Conservation (phyloP, 306 rosid species). For the Sophora flavescens region DNA sequence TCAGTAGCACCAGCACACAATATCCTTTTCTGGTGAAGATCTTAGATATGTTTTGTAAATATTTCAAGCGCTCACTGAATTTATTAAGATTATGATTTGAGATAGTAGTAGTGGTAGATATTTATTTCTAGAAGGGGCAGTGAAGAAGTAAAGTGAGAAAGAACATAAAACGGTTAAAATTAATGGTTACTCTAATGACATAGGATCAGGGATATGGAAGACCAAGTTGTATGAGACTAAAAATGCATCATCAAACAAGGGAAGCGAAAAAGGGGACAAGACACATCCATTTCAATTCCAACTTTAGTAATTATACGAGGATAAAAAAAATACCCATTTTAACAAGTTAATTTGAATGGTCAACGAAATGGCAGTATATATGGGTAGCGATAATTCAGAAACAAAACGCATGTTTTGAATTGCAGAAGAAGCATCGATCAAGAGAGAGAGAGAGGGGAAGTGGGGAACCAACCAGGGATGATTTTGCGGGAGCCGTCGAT, state of each 20-base stretch:
- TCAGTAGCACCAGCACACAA: not conserved
- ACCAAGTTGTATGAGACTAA: slow-evolving; percentile 17
- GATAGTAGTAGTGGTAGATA: not conserved
- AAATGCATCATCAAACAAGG: slow-evolving; percentile 2
- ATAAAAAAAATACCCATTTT: not conserved
- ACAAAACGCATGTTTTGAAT: not conserved
- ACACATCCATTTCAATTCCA: not conserved
- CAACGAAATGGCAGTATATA: not conserved
- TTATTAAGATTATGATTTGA: not conserved
- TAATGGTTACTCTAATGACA: not conserved
- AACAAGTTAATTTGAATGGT: not conserved
- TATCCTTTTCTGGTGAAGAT: not conserved
- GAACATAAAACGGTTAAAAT: slow-evolving; percentile 1
- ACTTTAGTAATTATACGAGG: not conserved
- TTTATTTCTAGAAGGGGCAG: not conserved
- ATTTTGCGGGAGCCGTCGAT: slow-evolving; percentile 61
- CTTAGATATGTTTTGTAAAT: not conserved
- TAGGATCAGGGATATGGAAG: not conserved
- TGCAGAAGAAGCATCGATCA: not conserved
- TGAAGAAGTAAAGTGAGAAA: not conserved
- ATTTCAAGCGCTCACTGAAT: not conserved
- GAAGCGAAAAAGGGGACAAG: not conserved
- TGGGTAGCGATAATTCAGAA: not conserved
- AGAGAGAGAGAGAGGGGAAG: slow-evolving; percentile 22
- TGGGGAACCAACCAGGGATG: slow-evolving; percentile 59